phyloP scores from a whole-genome alignment of 164 flowering plant species.

The Cinnamomum chago region DNA sequence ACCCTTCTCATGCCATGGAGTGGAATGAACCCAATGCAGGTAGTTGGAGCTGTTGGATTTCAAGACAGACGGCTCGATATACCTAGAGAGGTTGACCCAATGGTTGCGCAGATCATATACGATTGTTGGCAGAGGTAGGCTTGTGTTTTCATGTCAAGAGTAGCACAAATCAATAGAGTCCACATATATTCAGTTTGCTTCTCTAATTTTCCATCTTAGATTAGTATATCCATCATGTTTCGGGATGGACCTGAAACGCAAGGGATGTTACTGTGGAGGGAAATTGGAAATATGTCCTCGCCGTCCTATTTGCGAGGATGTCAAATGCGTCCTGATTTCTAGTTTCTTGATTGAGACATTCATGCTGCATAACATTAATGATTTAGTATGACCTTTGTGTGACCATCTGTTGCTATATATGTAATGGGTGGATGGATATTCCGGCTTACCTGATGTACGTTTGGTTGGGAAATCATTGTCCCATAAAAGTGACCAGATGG shows the following conservation, averaged over 20 bases:
- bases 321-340: not conserved
- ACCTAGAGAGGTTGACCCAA: conserved; percentile 71
- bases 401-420: no score
- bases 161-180: not conserved
- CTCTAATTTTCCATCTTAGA: not conserved
- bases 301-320: not conserved
- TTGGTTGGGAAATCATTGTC: no score
- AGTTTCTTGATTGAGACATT: not conserved
- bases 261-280: not conserved
- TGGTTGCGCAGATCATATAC: conserved; percentile 63
- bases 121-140: conserved; percentile 91
- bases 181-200: not conserved
- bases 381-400: no score
- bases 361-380: no score
- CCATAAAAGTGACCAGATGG: no score
- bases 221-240: not conserved
- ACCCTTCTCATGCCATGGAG: conserved; percentile 84
- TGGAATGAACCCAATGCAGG: conserved; percentile 97
- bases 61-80: conserved; percentile 87
- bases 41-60: conserved; percentile 98
- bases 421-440: no score
- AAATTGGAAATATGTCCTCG: not conserved
- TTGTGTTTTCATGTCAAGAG: not conserved
- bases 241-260: not conserved
- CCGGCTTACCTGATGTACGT: no score